phyloP scores from a whole-genome alignment of 2,329 filamentous ascomycete species.

The Neofusicoccum cordaticola region DNA sequence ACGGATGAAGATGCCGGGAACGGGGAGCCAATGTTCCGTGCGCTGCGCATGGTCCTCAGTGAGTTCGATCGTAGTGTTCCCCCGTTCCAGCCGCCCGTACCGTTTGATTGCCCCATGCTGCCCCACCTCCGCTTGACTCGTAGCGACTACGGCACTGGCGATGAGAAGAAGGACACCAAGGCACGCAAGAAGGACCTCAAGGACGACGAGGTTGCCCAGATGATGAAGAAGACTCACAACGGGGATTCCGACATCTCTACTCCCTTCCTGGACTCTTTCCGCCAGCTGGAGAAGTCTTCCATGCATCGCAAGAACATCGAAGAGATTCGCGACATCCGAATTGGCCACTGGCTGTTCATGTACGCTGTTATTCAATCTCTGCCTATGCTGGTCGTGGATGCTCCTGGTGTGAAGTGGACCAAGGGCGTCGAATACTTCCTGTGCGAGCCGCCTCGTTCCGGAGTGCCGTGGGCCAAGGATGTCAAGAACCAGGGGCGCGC shows the following conservation, averaged over 20 bases:
- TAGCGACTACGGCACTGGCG: conserved; percentile 61
- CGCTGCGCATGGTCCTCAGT: conserved; percentile 73
- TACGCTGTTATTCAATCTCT: conserved; percentile 75
- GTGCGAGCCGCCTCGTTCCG: conserved; percentile 70
- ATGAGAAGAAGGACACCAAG: conserved; percentile 72
- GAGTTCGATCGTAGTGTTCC: conserved; percentile 89
- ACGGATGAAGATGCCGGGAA: conserved; percentile 54
- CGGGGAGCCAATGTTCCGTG: conserved; percentile 59
- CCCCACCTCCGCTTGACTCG: conserved; percentile 67
- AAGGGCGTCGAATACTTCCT: conserved; percentile 79
- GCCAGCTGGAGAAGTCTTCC: conserved; percentile 68
- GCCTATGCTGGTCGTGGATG: conserved; percentile 75
- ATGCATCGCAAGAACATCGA: conserved; percentile 61
- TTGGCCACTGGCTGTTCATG: conserved; percentile 78
- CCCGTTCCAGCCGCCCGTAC: conserved; percentile 85
- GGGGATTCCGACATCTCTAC: conserved; percentile 61
- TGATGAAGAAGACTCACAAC: conserved; percentile 81
- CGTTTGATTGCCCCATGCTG: conserved; percentile 80
- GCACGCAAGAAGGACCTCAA: conserved; percentile 70
- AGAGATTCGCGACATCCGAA: conserved; percentile 69
- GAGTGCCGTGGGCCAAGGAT: conserved; percentile 70
- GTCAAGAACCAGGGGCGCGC: conserved; percentile 55
- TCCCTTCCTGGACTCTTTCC: conserved; percentile 68
- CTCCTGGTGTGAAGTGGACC: conserved; percentile 64
- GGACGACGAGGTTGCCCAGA: conserved; percentile 70